Conservation (phyloP, 2,329 filamentous ascomycete genomes). For the Nectriaceae sp. region DNA sequence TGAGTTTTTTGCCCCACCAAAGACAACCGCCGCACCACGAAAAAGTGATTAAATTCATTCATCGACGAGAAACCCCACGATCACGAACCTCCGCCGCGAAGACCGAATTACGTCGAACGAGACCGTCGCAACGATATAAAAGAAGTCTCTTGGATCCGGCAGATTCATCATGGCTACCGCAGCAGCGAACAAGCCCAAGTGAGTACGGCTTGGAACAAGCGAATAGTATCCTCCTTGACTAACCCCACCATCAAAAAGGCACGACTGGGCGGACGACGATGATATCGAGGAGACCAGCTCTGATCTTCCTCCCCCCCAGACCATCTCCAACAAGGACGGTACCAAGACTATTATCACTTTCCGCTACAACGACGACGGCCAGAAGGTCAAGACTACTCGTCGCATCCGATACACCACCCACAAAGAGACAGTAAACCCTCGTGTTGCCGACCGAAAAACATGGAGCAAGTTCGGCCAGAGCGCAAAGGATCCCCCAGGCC, state of each 20-base stretch:
- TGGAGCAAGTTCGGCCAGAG: conserved; percentile 94
- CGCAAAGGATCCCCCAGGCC: conserved; percentile 80
- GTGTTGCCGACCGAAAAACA: conserved; percentile 89
- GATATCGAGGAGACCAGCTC: conserved; percentile 73
- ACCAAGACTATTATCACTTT: conserved; percentile 94
- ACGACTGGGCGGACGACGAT: conserved; percentile 96
- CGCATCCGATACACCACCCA: conserved; percentile 90
- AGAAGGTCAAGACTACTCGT: conserved; percentile 96
- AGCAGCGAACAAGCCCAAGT: conserved; percentile 44
- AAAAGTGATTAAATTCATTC: conserved; percentile 43
- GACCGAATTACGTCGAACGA: conserved; percentile 23
- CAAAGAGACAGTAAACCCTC: conserved; percentile 93
- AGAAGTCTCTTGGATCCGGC: conserved; percentile 18
- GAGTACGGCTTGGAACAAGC: conserved; percentile 25
- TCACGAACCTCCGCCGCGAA: conserved; percentile 28
- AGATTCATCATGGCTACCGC: conserved; percentile 41
- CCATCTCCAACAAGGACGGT: conserved; percentile 96
- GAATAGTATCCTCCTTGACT: conserved; percentile 27
- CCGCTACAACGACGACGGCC: conserved; percentile 86
- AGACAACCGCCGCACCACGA: conserved; percentile 40
- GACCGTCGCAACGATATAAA: conserved; percentile 12
- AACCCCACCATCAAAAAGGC: conserved; percentile 47
- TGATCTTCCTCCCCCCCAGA: conserved; percentile 80
- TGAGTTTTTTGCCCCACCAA: conserved; percentile 33
- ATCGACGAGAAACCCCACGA: conserved; percentile 41